Evolutionary conservation across 441 rosid genomes (phyloP), one percentile per base, ranked within the genome.

Genomic region (Bruguiera hainesii): DNA sequence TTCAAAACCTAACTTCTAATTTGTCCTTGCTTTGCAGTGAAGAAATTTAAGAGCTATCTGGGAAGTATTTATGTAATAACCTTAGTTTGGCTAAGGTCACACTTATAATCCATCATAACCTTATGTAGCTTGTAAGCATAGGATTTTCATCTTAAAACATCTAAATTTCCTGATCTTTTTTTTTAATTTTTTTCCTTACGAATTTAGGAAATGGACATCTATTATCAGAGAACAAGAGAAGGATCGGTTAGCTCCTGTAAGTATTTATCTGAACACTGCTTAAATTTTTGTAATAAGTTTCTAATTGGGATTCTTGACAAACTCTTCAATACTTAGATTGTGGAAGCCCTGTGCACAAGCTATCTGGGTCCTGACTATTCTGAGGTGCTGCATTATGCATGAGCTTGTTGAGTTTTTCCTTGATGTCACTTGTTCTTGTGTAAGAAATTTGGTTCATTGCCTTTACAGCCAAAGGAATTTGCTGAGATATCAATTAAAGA

Each of bases 281-380:
- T 61, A 8, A 25, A 3, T 23, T 21, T 15, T 31, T 63, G 49
- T 20, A 31, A 3, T 21, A 8, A 9, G 29, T 48, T 70, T 64
- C 39, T 42, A 21, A 26, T 39, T 52, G 9, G 23, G 21, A 16
- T 33, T 30, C 61, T 67, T 46, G 61, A 50, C 39, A 42, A 68
- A 18, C 39, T 50, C 35, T 50, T 21, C 52, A 53, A 35, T 76
- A 25, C 57, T 70, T 82, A 90, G 99, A 87, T 92, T 46, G 93
- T 95, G 15, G 98, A 95, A 81, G 90, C 85, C 42, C 79, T 90
- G 26, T 82, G 84, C 72, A 71, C 82, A 23, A 90, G 93, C 80
- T 95, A 95, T 73, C 69, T 92, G 76, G 98, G 98, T 78, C 93
- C 98, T 60, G 98, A 92, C 74, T 95, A 86, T 79, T 76, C 98